These are phyloP conservation scores for Mucor plumbeus DNA, from an alignment of 371 early-diverging fungal species.

Conservation along the genomic window DNA sequence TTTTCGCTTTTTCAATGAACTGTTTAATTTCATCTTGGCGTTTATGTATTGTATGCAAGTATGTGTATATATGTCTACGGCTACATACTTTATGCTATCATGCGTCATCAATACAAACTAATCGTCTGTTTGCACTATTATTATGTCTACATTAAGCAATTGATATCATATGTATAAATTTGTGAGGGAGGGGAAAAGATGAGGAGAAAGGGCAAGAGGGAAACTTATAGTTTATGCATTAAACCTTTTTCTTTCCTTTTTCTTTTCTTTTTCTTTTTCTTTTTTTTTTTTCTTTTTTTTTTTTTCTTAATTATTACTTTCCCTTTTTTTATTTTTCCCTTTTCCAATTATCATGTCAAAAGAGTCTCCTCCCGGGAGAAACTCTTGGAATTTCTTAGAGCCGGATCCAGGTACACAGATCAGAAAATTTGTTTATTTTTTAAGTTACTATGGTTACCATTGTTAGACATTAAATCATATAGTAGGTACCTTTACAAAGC, in stretches of 20 bases:
- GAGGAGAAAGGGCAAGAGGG: constrained; percentile 1
- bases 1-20: neutral
- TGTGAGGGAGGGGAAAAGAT: neutral
- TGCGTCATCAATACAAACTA: neutral
- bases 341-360: constrained; percentile 11
- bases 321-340: constrained; percentile 11
- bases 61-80: neutral
- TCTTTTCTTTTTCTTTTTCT: constrained; percentile 4
- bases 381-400: constrained; percentile 19
- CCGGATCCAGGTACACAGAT: constrained; percentile 23
- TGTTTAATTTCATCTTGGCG: neutral
- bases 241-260: constrained; percentile 13
- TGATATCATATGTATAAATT: constrained; percentile 17
- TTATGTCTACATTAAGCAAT: constrained; percentile 18
- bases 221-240: constrained; percentile 10
- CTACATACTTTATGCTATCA: neutral
- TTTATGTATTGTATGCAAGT: neutral
- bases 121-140: constrained; percentile 1
- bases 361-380: constrained; percentile 21
- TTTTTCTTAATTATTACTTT: constrained; percentile 9
- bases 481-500: constrained; percentile 24
- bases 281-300: constrained; percentile 8
- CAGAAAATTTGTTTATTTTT: neutral
- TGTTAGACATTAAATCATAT: neutral
- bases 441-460: no score